These are phyloP conservation scores for Prinsepia uniflora DNA, from an alignment of 306 rosid genomes.

Conservation along the genomic window DNA sequence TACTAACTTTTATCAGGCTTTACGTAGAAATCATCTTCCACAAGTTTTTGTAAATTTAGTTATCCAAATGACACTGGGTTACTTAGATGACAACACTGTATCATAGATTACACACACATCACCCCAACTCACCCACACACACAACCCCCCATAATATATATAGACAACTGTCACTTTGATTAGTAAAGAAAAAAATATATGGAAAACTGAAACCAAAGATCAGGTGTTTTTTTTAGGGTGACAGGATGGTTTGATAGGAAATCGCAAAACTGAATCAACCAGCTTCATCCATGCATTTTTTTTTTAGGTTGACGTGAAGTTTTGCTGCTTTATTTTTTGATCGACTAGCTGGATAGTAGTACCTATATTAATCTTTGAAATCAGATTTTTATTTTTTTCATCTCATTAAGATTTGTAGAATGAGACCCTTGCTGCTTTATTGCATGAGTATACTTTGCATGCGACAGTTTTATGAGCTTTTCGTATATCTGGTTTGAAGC, in stretches of 20 bases:
- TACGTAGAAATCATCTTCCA: constrained; percentile 17
- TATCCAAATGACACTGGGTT: background rate
- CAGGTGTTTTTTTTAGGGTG: background rate
- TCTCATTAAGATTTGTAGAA: background rate
- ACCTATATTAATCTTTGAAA: background rate
- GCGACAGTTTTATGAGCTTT: too few species aligned
- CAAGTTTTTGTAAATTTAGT: background rate
- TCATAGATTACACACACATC: background rate
- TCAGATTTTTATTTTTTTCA: background rate
- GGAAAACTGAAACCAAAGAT: background rate
- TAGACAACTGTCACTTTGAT: too few species aligned
- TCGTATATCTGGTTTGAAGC: background rate
- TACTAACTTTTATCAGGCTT: constrained; percentile 14
- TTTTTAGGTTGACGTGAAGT: background rate
- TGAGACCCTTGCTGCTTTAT: background rate
- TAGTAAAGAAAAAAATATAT: background rate
- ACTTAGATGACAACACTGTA: background rate
- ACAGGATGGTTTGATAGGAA: background rate
- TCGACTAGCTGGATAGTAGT: background rate
- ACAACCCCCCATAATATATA: too few species aligned
- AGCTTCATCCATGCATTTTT: background rate
- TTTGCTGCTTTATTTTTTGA: background rate
- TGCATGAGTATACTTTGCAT: background rate
- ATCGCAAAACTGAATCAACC: background rate
- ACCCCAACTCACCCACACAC: too few species aligned